Percentiles rank a stretch among this genome's conserved stretches.
phyloP scores from a whole-genome alignment of 768 basidiomycete genomes.

The Russula ochroleuca region DNA sequence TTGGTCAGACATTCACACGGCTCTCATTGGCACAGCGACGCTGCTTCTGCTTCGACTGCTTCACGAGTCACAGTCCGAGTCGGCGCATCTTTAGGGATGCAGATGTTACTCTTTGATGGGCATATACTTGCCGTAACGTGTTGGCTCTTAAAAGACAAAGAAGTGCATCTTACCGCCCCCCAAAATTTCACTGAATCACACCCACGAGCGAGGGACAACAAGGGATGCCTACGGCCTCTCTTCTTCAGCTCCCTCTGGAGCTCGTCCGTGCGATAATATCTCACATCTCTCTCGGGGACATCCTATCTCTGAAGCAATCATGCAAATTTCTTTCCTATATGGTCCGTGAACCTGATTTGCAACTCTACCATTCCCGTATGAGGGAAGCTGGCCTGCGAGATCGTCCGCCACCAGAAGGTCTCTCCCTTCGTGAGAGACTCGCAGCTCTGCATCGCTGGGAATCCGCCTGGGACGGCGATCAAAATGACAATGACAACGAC shows the following conservation, averaged over 20 bases:
- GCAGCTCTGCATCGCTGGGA: background rate
- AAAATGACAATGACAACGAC: background rate
- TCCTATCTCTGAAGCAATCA: background rate
- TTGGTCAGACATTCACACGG: constrained; percentile 20
- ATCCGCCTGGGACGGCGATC: background rate
- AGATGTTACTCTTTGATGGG: background rate
- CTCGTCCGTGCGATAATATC: background rate
- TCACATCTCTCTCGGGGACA: background rate
- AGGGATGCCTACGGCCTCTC: background rate
- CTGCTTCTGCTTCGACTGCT: too few relatives aligned
- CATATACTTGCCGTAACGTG: background rate
- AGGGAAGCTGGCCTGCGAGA: background rate
- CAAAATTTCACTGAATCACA: background rate
- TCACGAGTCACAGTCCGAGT: too few relatives aligned
- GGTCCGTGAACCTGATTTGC: background rate
- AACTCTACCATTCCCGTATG: background rate
- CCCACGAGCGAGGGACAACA: background rate
- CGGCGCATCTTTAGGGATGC: too few relatives aligned
- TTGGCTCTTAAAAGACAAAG: background rate
- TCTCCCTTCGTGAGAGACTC: background rate
- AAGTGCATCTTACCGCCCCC: background rate
- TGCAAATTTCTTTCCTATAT: background rate
- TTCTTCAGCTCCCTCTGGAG: constrained; percentile 4
- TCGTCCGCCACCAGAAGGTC: background rate
- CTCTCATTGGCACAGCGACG: background rate